phyloP scores from a whole-genome alignment of 495 filamentous ascomycete species.

The Penicillium bialowiezense region DNA sequence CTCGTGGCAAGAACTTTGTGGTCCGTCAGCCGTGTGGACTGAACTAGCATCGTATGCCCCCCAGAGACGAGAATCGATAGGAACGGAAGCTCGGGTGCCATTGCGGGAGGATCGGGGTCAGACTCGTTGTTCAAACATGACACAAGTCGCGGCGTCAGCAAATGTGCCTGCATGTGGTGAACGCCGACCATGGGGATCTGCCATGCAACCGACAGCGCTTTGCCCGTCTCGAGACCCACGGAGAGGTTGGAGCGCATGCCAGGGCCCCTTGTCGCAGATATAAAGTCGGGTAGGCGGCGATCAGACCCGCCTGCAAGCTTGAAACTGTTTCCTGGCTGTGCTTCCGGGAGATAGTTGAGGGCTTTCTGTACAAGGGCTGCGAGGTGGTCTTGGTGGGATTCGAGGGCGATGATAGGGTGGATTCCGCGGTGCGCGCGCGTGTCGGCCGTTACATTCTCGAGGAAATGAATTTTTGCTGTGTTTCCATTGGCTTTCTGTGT shows the following conservation, averaged over 20 bases:
- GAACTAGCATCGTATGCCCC: slow-evolving; percentile 84
- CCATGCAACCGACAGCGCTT: slow-evolving; percentile 83
- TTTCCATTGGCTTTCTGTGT: slow-evolving; percentile 19
- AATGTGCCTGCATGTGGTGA: slow-evolving; percentile 97
- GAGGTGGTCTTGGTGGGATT: slow-evolving; percentile 69
- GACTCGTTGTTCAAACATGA: slow-evolving; percentile 45
- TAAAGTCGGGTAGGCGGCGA: slow-evolving; percentile 67
- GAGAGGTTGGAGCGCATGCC: slow-evolving; percentile 78
- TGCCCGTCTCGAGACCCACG: slow-evolving; percentile 78
- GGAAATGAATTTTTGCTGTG: slow-evolving; percentile 64
- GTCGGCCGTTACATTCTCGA: slow-evolving; percentile 78
- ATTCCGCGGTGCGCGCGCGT: slow-evolving; percentile 69
- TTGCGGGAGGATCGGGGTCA: neutral
- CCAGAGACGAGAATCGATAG: slow-evolving; percentile 88
- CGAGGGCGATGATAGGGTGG: slow-evolving; percentile 68
- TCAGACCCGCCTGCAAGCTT: slow-evolving; percentile 21
- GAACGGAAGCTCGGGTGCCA: slow-evolving; percentile 66
- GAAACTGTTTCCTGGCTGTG: slow-evolving; percentile 13
- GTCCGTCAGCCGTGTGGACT: slow-evolving; percentile 59
- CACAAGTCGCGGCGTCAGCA: slow-evolving; percentile 81
- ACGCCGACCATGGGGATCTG: slow-evolving; percentile 77
- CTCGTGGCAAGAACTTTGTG: slow-evolving; percentile 72
- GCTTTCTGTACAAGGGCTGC: slow-evolving; percentile 64
- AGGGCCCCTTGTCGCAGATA: slow-evolving; percentile 84
- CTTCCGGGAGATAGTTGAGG: slow-evolving; percentile 49